A percentile compares a stretch with the other conserved stretches of the same genome.
These are phyloP conservation scores for Colletotrichum sp. DNA, from an alignment of 2,329 filamentous ascomycete species.

Conservation along the genomic window DNA sequence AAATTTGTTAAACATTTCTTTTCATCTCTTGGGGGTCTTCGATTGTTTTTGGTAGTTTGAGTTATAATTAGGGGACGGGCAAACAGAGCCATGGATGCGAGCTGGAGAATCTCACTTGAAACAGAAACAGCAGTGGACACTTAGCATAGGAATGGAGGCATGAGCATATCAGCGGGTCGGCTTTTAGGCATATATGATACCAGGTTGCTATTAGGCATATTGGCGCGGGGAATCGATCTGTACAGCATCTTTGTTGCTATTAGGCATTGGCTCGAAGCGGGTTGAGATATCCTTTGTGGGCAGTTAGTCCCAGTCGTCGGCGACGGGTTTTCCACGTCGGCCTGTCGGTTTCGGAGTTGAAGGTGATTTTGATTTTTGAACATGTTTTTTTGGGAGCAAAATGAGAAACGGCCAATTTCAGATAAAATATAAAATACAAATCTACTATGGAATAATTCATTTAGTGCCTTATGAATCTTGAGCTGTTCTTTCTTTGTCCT, in stretches of 20 bases:
- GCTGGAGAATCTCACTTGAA: neutral
- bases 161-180: neutral
- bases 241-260: neutral
- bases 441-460: neutral
- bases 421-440: neutral
- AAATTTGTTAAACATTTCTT: neutral
- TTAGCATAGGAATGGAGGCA: neutral
- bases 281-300: neutral
- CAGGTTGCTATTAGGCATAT: neutral
- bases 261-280: neutral
- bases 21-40: neutral
- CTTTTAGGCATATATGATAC: neutral
- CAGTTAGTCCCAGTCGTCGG: neutral
- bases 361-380: neutral
- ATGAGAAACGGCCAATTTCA: neutral
- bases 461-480: accelerated
- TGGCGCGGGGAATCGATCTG: neutral
- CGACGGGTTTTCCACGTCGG: neutral
- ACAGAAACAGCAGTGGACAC: neutral
- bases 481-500: neutral
- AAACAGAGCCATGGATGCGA: neutral
- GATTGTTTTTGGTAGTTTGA: neutral
- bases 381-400: neutral
- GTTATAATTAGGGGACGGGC: neutral
- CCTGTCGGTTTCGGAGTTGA: neutral